phyloP scores from a whole-genome alignment of 73 alveolate genomes.

The Symbiodinium natans region DNA sequence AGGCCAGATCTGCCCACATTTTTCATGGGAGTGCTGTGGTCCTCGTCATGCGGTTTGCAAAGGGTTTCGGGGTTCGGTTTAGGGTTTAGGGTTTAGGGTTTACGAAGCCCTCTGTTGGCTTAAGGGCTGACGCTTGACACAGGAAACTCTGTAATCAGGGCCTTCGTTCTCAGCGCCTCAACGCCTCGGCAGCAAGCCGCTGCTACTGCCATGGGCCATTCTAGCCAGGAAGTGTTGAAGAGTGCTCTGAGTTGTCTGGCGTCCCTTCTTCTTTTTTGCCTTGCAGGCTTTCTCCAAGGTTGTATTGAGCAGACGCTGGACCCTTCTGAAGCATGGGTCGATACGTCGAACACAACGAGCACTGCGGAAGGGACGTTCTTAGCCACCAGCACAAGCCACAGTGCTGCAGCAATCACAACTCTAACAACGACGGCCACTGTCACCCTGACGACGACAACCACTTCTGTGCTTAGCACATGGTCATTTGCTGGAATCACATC shows the following conservation, averaged over 20 bases:
- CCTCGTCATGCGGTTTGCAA: no score
- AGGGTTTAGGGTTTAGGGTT: no score
- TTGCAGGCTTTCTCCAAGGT: not conserved
- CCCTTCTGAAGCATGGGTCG: not conserved
- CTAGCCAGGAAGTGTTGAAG: not conserved
- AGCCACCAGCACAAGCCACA: not conserved
- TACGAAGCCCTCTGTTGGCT: not conserved
- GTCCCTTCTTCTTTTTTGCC: not conserved
- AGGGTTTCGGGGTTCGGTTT: no score
- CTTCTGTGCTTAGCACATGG: not conserved
- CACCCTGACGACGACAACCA: not conserved
- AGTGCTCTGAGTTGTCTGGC: not conserved
- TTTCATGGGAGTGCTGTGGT: no score
- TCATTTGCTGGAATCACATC: not conserved
- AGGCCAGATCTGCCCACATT: no score
- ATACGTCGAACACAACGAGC: not conserved
- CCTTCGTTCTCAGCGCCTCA: not conserved
- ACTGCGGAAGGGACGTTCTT: not conserved
- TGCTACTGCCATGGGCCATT: not conserved
- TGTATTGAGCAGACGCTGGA: not conserved
- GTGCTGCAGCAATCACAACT: not conserved
- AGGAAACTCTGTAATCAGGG: not conserved
- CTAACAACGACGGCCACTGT: not conserved
- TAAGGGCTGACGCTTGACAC: not conserved
- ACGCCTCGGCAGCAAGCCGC: not conserved